These are phyloP conservation scores for Amanita exitialis DNA, from an alignment of 768 basidiomycete genomes.

Conservation along the genomic window DNA sequence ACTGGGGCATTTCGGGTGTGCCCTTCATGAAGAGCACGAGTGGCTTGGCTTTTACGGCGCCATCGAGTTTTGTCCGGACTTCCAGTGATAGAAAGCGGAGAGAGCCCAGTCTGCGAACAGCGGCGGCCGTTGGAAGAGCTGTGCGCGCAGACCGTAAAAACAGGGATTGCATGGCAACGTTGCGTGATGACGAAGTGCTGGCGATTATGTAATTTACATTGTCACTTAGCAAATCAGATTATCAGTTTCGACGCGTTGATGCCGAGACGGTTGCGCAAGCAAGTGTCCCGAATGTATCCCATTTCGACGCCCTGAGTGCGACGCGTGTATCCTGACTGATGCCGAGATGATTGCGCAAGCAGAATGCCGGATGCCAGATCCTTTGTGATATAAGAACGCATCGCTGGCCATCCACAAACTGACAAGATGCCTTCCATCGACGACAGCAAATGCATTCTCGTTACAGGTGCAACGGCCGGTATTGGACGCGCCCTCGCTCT, in stretches of 20 bases:
- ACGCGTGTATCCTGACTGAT: no score
- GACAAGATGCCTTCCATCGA: constrained; percentile 25
- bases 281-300: no score
- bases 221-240: no score
- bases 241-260: no score
- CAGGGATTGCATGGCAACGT: background rate
- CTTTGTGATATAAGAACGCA: no score
- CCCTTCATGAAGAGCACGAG: constrained; percentile 99
- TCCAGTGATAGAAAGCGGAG: constrained; percentile 54
- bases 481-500: constrained; percentile 49
- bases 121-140: constrained; percentile 11
- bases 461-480: constrained; percentile 49
- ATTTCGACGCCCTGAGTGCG: no score
- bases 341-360: no score
- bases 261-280: no score
- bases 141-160: background rate
- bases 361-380: background rate
- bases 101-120: constrained; percentile 16
- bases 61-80: constrained; percentile 50
- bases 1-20: constrained; percentile 75
- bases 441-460: constrained; percentile 38
- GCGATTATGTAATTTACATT: background rate
- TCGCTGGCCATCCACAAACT: no score
- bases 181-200: background rate
- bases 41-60: constrained; percentile 65